Base-by-base conservation (phyloP, 2,329 filamentous ascomycete species). In the Xylaria sp. region DNA sequence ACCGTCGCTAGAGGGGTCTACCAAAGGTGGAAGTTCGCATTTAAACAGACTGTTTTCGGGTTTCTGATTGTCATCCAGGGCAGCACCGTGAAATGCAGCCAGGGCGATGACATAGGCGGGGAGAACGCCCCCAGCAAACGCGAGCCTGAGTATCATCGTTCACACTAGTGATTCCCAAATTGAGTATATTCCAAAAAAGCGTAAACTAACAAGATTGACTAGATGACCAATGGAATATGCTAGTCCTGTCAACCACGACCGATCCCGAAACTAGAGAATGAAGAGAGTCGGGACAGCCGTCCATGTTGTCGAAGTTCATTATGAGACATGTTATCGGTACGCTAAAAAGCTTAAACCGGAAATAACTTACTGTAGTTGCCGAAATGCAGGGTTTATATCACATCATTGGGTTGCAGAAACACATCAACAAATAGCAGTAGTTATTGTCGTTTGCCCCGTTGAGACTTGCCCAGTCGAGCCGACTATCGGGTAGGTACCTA, bases 1-100 rank as follows among this genome's bases (percentile, higher is more conserved):
- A n/a, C 72, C 73, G 54, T 74, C 73, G 23, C 54, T 49, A 2
- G 71, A 70, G 38, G 73, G 72, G 35, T 72, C 66, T 54, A 74
- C 25, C 2, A 55, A 57, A 19, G 69, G 58, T 1, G 73, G 71
- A 8, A 74, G 57, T 41, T 74, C 71, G 49, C 73, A 75, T n/a
- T 71, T 67, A 60, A 73, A 72, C 4, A 59, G 60, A 4, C 52
- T 19, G 4, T 49, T 33, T 19, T 56, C 21, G 13, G 23, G 37
- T 9, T 57, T 62, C 48, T 65, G 48, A 3, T 70, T 41, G 10
- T 70, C 27, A 27, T 63, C 33, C 46, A 70, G 71, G 6, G 52
- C 25, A 15, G 33, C 58, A 40, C 58, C 37, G 38, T 63, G 58
- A 29, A 64, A 31, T 46, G 62, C 40, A 31, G 64, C 58, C 8